A percentile compares a stretch with the other conserved stretches of the same genome.
These are phyloP conservation scores for Blastobotrys mokoenaii DNA, from an alignment of 805 yeast genomes.

Conservation along the genomic window DNA sequence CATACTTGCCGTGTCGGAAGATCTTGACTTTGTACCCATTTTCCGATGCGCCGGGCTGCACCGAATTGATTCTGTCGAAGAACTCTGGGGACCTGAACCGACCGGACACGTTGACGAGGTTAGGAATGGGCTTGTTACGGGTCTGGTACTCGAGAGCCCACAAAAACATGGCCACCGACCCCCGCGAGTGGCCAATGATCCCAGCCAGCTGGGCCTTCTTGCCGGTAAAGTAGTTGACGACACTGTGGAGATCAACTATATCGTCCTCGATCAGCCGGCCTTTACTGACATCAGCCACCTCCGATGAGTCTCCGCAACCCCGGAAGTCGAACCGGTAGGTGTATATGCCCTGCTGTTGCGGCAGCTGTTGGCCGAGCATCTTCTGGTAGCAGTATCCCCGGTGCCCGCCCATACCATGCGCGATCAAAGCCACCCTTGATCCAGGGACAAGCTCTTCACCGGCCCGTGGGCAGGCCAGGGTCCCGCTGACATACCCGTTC, in stretches of 20 bases:
- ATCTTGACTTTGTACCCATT: slow-evolving; percentile 28
- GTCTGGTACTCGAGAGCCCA: slow-evolving; percentile 45
- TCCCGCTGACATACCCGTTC: slow-evolving; percentile 8
- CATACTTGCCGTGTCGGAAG: slow-evolving; percentile 17
- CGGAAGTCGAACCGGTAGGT: slow-evolving; percentile 78
- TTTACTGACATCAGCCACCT: slow-evolving; percentile 26
- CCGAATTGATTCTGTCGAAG: slow-evolving; percentile 27
- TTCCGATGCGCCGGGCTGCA: slow-evolving; percentile 7
- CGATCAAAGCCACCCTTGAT: slow-evolving; percentile 41
- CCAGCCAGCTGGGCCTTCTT: slow-evolving; percentile 35
- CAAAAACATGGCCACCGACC: slow-evolving; percentile 62
- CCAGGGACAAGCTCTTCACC: slow-evolving; percentile 1
- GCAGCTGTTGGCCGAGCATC: slow-evolving; percentile 49
- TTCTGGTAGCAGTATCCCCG: slow-evolving; percentile 70
- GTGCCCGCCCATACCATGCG: slow-evolving; percentile 87
- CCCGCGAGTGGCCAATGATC: slow-evolving; percentile 74
- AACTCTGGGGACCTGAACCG: slow-evolving; percentile 35
- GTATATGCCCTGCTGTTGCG: slow-evolving; percentile 50
- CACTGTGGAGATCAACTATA: slow-evolving; percentile 7
- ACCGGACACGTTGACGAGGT: slow-evolving; percentile 64
- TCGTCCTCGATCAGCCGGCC: slow-evolving; percentile 62
- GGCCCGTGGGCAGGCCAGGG: slow-evolving; percentile 10
- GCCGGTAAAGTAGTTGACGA: slow-evolving; percentile 32
- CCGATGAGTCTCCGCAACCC: slow-evolving; percentile 73
- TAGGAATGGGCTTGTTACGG: slow-evolving; percentile 39